Evolutionary conservation across 75 land plant species (phyloP).

Genomic region (Sequoia sempervirens): DNA sequence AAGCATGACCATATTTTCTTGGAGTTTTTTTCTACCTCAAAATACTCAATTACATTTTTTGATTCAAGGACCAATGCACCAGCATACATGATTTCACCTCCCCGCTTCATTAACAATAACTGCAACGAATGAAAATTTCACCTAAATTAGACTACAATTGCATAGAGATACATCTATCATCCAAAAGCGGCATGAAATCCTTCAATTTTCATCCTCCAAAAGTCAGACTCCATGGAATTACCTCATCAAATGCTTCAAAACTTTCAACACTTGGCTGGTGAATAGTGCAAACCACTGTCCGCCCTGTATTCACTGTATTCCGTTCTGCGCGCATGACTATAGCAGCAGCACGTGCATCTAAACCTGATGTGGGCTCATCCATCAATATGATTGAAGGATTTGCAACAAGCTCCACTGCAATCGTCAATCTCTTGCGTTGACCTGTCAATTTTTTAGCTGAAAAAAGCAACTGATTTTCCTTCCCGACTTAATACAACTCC

Average conservation of each 20-base stretch:
- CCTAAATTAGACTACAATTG: not conserved
- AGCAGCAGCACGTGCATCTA: slow-evolving; percentile 25
- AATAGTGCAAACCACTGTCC: slow-evolving; percentile 49
- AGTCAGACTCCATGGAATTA: slow-evolving; percentile 13
- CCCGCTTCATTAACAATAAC: slow-evolving; percentile 68
- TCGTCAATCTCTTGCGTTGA: slow-evolving; percentile 67
- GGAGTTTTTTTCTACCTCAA: slow-evolving; percentile 33
- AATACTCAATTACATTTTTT: slow-evolving; percentile 31
- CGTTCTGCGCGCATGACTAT: slow-evolving; percentile 22
- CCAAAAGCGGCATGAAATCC: not conserved
- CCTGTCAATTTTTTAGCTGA: slow-evolving; percentile 22
- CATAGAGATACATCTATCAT: not conserved
- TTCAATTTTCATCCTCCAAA: slow-evolving; percentile 5
- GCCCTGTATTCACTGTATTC: slow-evolving; percentile 36
- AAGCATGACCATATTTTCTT: not conserved
- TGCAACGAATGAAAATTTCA: slow-evolving; percentile 17
- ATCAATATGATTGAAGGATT: slow-evolving; percentile 12
- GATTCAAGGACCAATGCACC: slow-evolving; percentile 59
- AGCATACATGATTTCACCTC: slow-evolving; percentile 59
- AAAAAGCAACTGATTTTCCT: too few relatives aligned
- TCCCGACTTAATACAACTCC: too few relatives aligned
- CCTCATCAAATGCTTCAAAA: slow-evolving; percentile 41
- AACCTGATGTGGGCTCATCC: slow-evolving; percentile 23
- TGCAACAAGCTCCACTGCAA: slow-evolving; percentile 62
- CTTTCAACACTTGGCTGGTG: slow-evolving; percentile 17